These are phyloP conservation scores for Alternaria consortialis DNA, from an alignment of 2,329 filamentous ascomycete genomes.

Conservation along the genomic window DNA sequence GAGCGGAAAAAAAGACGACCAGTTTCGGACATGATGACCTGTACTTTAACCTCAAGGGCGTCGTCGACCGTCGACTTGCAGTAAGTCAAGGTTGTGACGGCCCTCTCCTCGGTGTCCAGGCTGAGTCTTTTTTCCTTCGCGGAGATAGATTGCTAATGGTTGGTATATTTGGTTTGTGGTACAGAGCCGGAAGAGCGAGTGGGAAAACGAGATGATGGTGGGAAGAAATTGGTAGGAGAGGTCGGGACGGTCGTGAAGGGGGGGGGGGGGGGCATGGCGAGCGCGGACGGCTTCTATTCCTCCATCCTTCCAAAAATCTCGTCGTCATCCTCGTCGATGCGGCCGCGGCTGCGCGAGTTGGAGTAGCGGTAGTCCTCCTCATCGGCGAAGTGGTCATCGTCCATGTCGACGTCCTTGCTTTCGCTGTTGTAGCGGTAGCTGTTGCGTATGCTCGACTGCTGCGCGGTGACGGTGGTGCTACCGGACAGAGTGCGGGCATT, in stretches of 20 bases:
- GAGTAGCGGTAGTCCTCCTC: slow-evolving; percentile 69
- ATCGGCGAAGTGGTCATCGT: slow-evolving; percentile 68
- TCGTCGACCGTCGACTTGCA: slow-evolving; percentile 17
- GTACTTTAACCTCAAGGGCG: slow-evolving; percentile 53
- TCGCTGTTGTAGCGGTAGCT: slow-evolving; percentile 64
- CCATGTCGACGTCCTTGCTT: slow-evolving; percentile 59
- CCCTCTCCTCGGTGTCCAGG: slow-evolving; percentile 55
- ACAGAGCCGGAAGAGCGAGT: slow-evolving; percentile 39
- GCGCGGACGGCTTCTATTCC: slow-evolving; percentile 57
- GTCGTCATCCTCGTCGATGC: slow-evolving; percentile 89
- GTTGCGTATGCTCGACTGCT: slow-evolving; percentile 69
- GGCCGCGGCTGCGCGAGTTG: slow-evolving; percentile 58
- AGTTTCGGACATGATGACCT: slow-evolving; percentile 39
- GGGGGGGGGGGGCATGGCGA: slow-evolving; percentile 1
- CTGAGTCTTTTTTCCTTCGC: slow-evolving; percentile 39
- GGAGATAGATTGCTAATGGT: slow-evolving; percentile 51
- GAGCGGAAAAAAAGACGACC: slow-evolving; percentile 19
- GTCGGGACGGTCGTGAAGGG: slow-evolving; percentile 18
- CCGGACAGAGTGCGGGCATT: slow-evolving; percentile 64
- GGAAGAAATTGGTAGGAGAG: slow-evolving; percentile 12
- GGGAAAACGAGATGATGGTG: slow-evolving; percentile 15
- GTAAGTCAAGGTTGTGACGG: slow-evolving; percentile 36
- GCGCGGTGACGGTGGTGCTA: slow-evolving; percentile 62
- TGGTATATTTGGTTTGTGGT: slow-evolving; percentile 43
- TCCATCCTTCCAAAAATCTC: slow-evolving; percentile 98